Evolutionary conservation across 208 protist genomes (phyloP), one percentile per base, ranked within the genome.

Genomic region (Novymonas esmeraldas): DNA sequence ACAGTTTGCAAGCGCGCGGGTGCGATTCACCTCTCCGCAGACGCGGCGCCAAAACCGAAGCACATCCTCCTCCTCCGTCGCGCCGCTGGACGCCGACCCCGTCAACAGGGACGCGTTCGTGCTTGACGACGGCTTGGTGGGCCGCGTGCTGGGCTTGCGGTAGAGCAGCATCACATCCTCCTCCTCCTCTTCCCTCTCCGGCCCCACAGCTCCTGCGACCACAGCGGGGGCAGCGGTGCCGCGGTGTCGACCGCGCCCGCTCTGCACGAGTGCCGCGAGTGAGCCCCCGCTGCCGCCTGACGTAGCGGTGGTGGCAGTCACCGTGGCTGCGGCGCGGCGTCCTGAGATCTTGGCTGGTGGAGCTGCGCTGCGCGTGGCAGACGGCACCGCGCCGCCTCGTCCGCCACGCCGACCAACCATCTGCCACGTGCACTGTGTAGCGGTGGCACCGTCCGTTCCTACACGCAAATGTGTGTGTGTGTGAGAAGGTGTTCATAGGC

Each of bases 121-220:
- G 54, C 44, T 42, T 9, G n/a, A 61, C 6, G 34, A 28, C 6
- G 34, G 29, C 24, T 31, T 55, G 3, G 51, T 39, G 34, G 14
- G 29, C 16, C 52, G 55, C 2, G 64, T 64, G 62, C 46, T 28
- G 49, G 61, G 64, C 44, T 65, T 64, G 55, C 61, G 68, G 46
- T 78, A 82, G 22, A 82, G 20, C 41, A 82, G 45, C 24, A 58
- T 78, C 18, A 82, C 77, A 3, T 78, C 77, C n/a, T 72, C 65
- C 14, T 71, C 76, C 10, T 36, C 45, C 34, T 24, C 36, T 62
- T 13, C 38, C n/a, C n/a, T 26, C 18, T 44, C 4, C n/a, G 38
- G 28, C 7, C 11, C 10, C 7, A 16, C 3, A 5, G 10, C 42
- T 48, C 4, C 10, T 48, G 55, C 38, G 14, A 7, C 26, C 22